Evolutionary conservation across 208 protist species (phyloP).

Genomic region (Tritrichomonas foetus): DNA sequence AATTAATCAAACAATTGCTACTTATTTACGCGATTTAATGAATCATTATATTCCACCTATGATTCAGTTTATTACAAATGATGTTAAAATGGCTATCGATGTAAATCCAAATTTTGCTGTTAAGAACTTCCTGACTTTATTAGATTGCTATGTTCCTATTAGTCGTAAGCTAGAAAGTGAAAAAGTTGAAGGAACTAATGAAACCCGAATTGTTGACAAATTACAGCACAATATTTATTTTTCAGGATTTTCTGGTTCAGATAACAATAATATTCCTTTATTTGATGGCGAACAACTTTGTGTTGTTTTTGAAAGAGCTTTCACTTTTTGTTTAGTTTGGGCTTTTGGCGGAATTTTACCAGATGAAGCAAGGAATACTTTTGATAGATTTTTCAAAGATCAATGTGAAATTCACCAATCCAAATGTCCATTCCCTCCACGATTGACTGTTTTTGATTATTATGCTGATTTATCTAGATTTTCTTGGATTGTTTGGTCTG

Average conservation of each 20-base stretch:
- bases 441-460: constrained; percentile 38
- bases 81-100: neutral
- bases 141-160: neutral
- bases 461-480: constrained; percentile 46
- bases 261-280: neutral
- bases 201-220: neutral
- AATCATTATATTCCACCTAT: neutral
- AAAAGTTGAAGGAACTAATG: neutral
- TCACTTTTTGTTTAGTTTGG: constrained; percentile 85
- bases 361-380: constrained; percentile 72
- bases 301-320: constrained; percentile 45
- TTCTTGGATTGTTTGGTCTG: neutral
- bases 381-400: constrained; percentile 60
- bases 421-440: constrained; percentile 58
- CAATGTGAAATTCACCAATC: constrained; percentile 76
- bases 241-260: neutral
- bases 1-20: neutral
- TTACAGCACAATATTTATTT: neutral
- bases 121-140: neutral
- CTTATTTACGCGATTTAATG: neutral
- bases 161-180: neutral
- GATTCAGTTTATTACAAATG: neutral
- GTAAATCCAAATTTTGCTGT: neutral
- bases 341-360: constrained; percentile 81
- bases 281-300: neutral